Base-by-base conservation (phyloP, 2,329 filamentous ascomycete species). In the Xylariaceae sp. region DNA sequence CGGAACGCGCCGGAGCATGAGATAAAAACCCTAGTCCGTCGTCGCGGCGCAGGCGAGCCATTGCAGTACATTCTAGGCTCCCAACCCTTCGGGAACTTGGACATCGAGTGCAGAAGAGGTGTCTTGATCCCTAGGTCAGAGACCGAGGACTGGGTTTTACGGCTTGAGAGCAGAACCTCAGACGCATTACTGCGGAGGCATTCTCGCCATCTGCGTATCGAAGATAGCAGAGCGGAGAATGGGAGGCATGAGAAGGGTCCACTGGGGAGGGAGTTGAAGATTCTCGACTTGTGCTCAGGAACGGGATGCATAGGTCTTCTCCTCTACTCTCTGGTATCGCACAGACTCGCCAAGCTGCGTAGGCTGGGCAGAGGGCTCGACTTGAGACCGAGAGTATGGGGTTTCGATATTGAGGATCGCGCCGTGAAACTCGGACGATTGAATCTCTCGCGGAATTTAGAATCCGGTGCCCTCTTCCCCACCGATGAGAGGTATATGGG, bases 231-330 rank as follows among this genome's bases (percentile, higher is more conserved):
- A n/a, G n/a, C n/a, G 47, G 11, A 12, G 42, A 33, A 11, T 11
- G 9, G 38, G 54, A 58, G 58, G 53, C 12, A 6, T 12, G 42
- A 17, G 9, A 32, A 36, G 6, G 41, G 5, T 27, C 18, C 12
- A 27, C 17, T 12, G 17, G 18, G 3, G 7, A 15, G 14, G 19
- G 36, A 18, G 2, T 59, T 95, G 11, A 78, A 76, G 11, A 73
- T 97, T 38, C 68, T 96, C 9, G 94, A 99, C 67, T 75, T 96
- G 30, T 97, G 94, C 68, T 91, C 90, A 0, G 94, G 94, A 10
- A 89, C 88, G 5, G 94, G 94, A 5, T 96, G 92, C 69, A 95
- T 97, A 55, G 80, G 90, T 0, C 77, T 97, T 9, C 78, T 89
- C 3, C 75, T 96, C 6, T 81, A 87, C 54, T 74, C 83, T 33